Base-by-base conservation (phyloP, 495 filamentous ascomycete genomes). In the Tuber microsphaerosporum region DNA sequence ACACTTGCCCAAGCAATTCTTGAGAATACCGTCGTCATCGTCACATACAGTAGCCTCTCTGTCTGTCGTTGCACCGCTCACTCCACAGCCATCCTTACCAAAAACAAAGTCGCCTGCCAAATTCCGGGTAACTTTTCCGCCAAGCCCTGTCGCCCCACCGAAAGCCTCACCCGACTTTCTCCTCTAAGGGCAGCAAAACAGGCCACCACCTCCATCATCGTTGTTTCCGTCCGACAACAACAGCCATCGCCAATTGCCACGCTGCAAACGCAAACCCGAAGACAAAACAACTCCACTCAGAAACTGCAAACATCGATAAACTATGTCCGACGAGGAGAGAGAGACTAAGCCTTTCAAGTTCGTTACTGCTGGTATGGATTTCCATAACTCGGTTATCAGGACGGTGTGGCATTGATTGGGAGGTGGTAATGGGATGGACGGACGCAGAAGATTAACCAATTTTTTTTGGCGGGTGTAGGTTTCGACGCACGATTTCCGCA, bases 281-380 rank as follows among this genome's bases (percentile, higher is more conserved):
- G 78, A 73, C 17, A 42, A 75, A 34, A 71, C 34, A 39, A 71
- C 80, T 77, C 76, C 80, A 79, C 76, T 74, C 77, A 56, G 16
- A 69, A 26, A 71, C 41, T 51, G 44, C 31, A 46, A 37, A 34
- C 20, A 70, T 14, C 42, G 16, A 75, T 83, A 85, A 85, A 90
- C 84, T 83, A 97, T 93, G 92, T 90, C 91, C 82, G 95, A 97
- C 88, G 92, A 93, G 79, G 90, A 97, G 84, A 91, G 91, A 85
- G 90, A 92, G 86, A 97, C 94, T 85, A 99, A 97, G 90, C 95
- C 95, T 86, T 99, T 99, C 92, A 99, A 99, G 91, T 98, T 97
- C 87, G 95, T 98, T 80, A 98, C 95, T 86, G 81, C 81, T 72
- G 95, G 94, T 97, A 90, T 87, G 93, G 82, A 71, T 69, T 84